A percentile compares a stretch with the other conserved stretches of the same genome.
Conservation (phyloP, 106 monocot genomes). For the Dactylorhiza incarnata region DNA sequence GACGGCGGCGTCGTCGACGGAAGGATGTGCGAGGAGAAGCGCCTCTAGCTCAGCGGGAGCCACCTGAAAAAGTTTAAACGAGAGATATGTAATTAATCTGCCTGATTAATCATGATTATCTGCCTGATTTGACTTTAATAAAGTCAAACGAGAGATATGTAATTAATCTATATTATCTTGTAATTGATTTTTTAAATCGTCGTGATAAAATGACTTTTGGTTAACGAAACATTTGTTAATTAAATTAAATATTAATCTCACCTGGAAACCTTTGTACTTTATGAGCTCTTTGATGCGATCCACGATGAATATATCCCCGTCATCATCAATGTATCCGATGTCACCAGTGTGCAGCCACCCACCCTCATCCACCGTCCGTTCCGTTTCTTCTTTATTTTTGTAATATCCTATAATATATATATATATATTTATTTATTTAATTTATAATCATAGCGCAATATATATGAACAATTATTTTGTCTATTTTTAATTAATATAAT, state of each 20-base stretch:
- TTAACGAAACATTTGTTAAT: neutral
- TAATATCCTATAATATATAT: conserved; percentile 44
- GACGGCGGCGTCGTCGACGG: conserved; percentile 74
- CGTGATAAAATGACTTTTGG: neutral
- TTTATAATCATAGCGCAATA: too few relatives aligned
- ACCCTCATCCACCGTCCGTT: conserved; percentile 40
- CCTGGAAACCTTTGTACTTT: conserved; percentile 98
- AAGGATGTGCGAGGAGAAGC: conserved; percentile 68
- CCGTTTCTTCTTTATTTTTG: conserved; percentile 69
- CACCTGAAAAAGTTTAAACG: conserved; percentile 28
- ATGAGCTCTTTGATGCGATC: conserved; percentile 96
- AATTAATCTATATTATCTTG: too few relatives aligned
- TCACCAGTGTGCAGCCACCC: conserved; percentile 94
- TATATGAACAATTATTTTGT: too few relatives aligned
- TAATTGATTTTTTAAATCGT: too few relatives aligned
- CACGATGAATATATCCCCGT: conserved; percentile 85
- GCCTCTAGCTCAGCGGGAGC: conserved; percentile 96
- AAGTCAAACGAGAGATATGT: too few relatives aligned
- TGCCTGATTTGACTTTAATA: too few relatives aligned
- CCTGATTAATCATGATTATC: neutral
- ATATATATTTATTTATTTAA: too few relatives aligned
- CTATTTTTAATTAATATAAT: too few relatives aligned
- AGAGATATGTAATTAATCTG: too few relatives aligned
- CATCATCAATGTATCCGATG: conserved; percentile 87
- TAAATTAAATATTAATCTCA: neutral